Conservation (phyloP, 2,329 filamentous ascomycete genomes). For the Lecanicillium sp. region DNA sequence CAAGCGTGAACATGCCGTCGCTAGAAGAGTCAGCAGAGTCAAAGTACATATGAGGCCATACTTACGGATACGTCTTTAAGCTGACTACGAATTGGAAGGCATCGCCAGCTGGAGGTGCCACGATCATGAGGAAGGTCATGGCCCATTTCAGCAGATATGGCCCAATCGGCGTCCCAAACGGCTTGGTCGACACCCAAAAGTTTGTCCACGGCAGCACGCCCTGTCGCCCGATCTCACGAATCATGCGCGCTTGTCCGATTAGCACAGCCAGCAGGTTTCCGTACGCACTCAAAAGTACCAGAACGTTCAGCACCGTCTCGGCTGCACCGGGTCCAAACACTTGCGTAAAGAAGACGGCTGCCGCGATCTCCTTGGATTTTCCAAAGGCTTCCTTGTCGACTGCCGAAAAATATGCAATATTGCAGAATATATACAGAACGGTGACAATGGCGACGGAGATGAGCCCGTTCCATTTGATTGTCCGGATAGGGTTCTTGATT, state of each 20-base stretch:
- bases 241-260: constrained; percentile 48
- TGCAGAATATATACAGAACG: constrained; percentile 51
- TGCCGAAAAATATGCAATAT: constrained; percentile 55
- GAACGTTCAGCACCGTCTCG: constrained; percentile 48
- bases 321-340: constrained; percentile 47
- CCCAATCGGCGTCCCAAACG: constrained; percentile 57
- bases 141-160: constrained; percentile 53
- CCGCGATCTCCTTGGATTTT: constrained; percentile 46
- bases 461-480: constrained; percentile 44
- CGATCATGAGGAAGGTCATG: constrained; percentile 53
- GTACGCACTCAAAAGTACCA: constrained; percentile 52
- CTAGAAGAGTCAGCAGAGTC: background rate
- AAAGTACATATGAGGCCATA: too few relatives aligned
- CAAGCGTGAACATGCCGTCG: constrained; percentile 49
- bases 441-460: constrained; percentile 46
- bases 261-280: constrained; percentile 53
- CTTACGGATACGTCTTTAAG: constrained; percentile 49
- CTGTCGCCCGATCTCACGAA: constrained; percentile 56
- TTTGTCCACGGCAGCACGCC: constrained; percentile 54
- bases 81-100: constrained; percentile 61
- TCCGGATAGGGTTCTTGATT: constrained; percentile 53
- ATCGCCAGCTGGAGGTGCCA: constrained; percentile 55
- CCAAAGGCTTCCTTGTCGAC: constrained; percentile 50
- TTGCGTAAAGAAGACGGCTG: constrained; percentile 52
- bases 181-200: constrained; percentile 58